Base-by-base conservation (phyloP, 1,284 basidiomycete genomes). In the Prillingera fragicola region DNA sequence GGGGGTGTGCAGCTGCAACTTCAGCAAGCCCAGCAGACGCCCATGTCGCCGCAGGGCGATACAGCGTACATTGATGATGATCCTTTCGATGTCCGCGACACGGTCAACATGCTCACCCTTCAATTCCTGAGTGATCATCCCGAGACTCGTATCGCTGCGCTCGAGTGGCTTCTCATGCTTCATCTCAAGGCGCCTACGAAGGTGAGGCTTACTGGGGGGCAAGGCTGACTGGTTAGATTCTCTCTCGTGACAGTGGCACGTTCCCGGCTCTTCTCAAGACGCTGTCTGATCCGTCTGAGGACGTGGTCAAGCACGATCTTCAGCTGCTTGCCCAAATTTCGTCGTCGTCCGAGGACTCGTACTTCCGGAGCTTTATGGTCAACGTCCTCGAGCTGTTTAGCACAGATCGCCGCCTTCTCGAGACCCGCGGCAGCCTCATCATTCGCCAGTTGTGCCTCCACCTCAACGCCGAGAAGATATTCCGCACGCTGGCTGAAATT, bases 141-240 rank as follows among this genome's bases (percentile, higher is more conserved):
- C 61, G 90, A 96, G 65, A 97, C 95, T 1, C 77, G 94, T 32
- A 87, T 98, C 6, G 88, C 90, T 19, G 91, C 94, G 4, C 74
- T 99, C 55, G 91, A 95, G 72, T 99, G 95, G 95, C 75, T 99
- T 24, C 83, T 96, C 39, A 99, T 99, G 95, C 74, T 99, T 41
- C 95, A 99, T 71, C 85, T 91, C 64, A 97, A 97, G 65, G 88
- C 89, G 15, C 95, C 95, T 0, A 87, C 84, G 70, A 95, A 94
- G 79, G 87, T 84, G 51, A 31, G 67, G 40, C 18, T 7, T 9
- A 6, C 1, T 15, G 7, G 3, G 18, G 8, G n/a, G n/a, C 4
- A 14, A 18, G 10, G 21, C 40, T 39, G n/a, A 39, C 24, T 1
- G n/a, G n/a, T 8, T 48, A 90, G 87, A 94, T 96, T 50, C 74